Conservation (phyloP, 495 filamentous ascomycete genomes). For the Podospora fimiseda region DNA sequence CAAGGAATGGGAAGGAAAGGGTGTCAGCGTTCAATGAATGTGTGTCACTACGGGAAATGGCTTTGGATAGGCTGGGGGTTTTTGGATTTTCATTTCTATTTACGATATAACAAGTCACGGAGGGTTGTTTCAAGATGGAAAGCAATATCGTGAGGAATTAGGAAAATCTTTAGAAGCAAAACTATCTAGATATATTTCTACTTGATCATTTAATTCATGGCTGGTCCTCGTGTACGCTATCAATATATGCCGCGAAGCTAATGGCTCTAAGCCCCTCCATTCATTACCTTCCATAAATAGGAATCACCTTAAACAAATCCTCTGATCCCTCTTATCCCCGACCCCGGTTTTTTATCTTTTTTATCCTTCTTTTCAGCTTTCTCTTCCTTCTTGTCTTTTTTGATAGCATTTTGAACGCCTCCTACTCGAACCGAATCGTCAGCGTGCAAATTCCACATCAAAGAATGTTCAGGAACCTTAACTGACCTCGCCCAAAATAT, state of each 20-base stretch:
- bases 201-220: not conserved
- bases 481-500: conserved; percentile 42
- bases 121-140: too few species aligned
- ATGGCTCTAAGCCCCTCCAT: too few species aligned
- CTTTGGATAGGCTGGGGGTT: conserved; percentile 2
- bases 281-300: too few species aligned
- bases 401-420: conserved; percentile 51
- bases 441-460: conserved; percentile 18
- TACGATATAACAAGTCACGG: too few species aligned
- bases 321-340: conserved; percentile 46
- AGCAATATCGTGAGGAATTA: too few species aligned
- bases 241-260: not conserved
- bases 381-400: conserved; percentile 46
- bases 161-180: conserved; percentile 4
- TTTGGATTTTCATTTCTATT: too few species aligned
- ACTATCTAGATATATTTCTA: not conserved
- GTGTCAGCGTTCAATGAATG: not conserved
- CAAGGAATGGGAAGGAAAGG: not conserved
- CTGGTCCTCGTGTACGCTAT: not conserved
- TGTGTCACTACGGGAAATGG: too few species aligned
- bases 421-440: too few species aligned
- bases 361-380: conserved; percentile 34
- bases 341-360: conserved; percentile 44
- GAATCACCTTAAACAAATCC: conserved; percentile 39
- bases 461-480: conserved; percentile 6